Percentiles rank a stretch among this genome's conserved stretches.
Conservation (phyloP, 306 rosid species). For the Malus fusca region DNA sequence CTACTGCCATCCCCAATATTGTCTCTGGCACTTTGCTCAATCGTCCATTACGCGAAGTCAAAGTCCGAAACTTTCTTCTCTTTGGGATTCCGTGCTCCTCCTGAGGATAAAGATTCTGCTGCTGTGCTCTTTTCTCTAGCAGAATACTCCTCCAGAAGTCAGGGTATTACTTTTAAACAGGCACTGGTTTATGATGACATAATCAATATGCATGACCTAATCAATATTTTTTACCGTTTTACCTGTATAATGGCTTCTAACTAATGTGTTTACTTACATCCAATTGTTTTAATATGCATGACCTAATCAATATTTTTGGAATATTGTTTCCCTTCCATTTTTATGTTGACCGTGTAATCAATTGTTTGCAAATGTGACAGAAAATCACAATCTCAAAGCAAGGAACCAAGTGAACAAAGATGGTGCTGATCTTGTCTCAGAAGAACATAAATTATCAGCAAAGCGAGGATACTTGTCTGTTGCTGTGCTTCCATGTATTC, state of each 20-base stretch:
- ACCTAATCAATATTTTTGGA: neutral
- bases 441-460: slow-evolving; percentile 25
- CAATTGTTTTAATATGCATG: neutral
- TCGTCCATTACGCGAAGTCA: slow-evolving; percentile 70
- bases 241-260: neutral
- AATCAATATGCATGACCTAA: too few relatives aligned
- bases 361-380: slow-evolving; percentile 27
- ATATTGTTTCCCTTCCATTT: neutral
- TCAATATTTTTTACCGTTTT: too few relatives aligned
- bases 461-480: slow-evolving; percentile 52
- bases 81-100: slow-evolving; percentile 57
- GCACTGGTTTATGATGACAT: slow-evolving; percentile 12
- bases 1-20: slow-evolving; percentile 78
- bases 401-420: slow-evolving; percentile 35
- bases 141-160: slow-evolving; percentile 26
- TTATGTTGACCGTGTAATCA: neutral
- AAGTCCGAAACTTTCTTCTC: slow-evolving; percentile 56
- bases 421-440: slow-evolving; percentile 9
- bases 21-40: slow-evolving; percentile 61
- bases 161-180: slow-evolving; percentile 36
- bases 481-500: slow-evolving; percentile 67
- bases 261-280: neutral
- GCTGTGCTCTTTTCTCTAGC: slow-evolving; percentile 32
- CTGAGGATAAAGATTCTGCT: slow-evolving; percentile 43
- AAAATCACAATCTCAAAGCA: slow-evolving; percentile 36